Percentiles rank a stretch among this genome's conserved stretches.
These are phyloP conservation scores for Nakazawaea pomicola DNA, from an alignment of 805 yeast species.

Conservation along the genomic window DNA sequence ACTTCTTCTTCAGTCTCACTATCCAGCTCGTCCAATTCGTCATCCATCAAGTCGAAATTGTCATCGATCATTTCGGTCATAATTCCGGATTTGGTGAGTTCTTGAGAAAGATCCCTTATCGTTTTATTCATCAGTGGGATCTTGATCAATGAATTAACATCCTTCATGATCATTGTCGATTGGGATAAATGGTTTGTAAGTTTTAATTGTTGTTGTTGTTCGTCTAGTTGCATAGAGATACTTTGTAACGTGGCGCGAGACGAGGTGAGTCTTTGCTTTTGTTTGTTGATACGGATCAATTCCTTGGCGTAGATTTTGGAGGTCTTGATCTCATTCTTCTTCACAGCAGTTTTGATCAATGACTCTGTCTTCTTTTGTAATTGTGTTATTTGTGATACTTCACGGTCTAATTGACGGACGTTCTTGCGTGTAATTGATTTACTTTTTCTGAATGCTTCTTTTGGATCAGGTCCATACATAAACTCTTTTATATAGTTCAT, in stretches of 20 bases:
- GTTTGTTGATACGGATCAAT: conserved; percentile 65
- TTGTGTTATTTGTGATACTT: conserved; percentile 53
- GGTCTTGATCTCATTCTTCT: conserved; percentile 67
- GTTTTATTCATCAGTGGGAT: conserved; percentile 78
- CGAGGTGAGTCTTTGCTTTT: conserved; percentile 64
- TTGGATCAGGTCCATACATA: conserved; percentile 96
- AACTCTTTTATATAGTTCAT: conserved; percentile 87
- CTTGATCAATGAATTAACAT: conserved; percentile 72
- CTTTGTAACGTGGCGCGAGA: conserved; percentile 85
- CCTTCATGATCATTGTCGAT: conserved; percentile 80
- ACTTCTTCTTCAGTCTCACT: conserved; percentile 63
- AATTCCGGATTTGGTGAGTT: conserved; percentile 78
- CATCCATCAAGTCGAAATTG: conserved; percentile 65
- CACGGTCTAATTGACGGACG: conserved; percentile 78
- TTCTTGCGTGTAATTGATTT: conserved; percentile 48
- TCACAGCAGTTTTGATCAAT: conserved; percentile 69
- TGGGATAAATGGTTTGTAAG: conserved; percentile 76
- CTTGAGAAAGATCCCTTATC: conserved; percentile 82
- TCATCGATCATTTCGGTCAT: conserved; percentile 96
- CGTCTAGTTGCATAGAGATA: conserved; percentile 84
- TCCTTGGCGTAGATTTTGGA: conserved; percentile 83
- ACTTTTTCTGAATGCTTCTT: conserved; percentile 38
- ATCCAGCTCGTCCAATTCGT: conserved; percentile 56
- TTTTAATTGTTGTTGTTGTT: conserved; percentile 82
- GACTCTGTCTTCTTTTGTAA: conserved; percentile 72